Conservation (phyloP, 1,139 yeast species). For the Debaryomycetaceae sp. region DNA sequence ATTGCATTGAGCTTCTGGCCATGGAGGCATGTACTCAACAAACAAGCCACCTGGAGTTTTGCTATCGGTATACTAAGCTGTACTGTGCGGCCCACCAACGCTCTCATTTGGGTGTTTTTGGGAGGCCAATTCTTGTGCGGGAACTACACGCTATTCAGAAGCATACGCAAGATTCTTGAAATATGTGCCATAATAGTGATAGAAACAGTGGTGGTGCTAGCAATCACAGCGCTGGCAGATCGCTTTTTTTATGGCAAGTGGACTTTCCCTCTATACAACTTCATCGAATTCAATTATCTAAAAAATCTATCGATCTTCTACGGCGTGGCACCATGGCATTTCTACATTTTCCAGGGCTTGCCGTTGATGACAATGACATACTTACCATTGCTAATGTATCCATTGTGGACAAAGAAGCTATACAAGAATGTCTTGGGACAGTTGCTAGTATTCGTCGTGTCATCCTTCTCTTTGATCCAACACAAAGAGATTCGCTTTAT, state of each 20-base stretch:
- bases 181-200: slow-evolving; percentile 10
- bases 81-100: slow-evolving; percentile 81
- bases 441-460: slow-evolving; percentile 39
- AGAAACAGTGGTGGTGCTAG: slow-evolving; percentile 22
- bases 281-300: slow-evolving; percentile 71
- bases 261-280: slow-evolving; percentile 65
- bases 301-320: slow-evolving; percentile 76
- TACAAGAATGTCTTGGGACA: slow-evolving; percentile 15
- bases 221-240: slow-evolving; percentile 47
- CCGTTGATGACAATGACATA: slow-evolving; percentile 71
- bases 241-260: slow-evolving; percentile 53
- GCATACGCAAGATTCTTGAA: slow-evolving; percentile 3
- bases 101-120: slow-evolving; percentile 63
- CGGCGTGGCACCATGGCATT: slow-evolving; percentile 84
- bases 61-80: slow-evolving; percentile 54
- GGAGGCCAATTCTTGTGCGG: slow-evolving; percentile 32
- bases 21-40: slow-evolving; percentile 33
- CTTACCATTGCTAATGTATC: slow-evolving; percentile 49
- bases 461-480: slow-evolving; percentile 57
- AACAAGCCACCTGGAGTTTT: slow-evolving; percentile 20
- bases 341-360: slow-evolving; percentile 76
- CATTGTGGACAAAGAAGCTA: slow-evolving; percentile 9
- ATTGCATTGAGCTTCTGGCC: slow-evolving; percentile 78
- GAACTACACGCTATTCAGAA: slow-evolving; percentile 1
- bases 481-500: slow-evolving; percentile 93